Evolutionary conservation across 2,329 filamentous ascomycete species (phyloP), one percentile per base, ranked within the genome.

Genomic region (Phaeophleospora eucalypticola): DNA sequence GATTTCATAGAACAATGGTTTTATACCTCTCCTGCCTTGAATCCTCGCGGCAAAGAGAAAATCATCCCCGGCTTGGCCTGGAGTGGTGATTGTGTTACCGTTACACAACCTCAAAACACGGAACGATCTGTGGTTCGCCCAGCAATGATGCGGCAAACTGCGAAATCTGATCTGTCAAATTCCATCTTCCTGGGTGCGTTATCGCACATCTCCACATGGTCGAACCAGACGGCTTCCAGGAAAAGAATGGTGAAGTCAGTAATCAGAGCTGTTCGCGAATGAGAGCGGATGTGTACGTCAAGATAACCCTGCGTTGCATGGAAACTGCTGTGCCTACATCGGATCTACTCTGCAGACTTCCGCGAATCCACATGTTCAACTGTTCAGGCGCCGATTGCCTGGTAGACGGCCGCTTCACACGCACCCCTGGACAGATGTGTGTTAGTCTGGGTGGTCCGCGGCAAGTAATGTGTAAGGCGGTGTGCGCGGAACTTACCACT

Each of bases 401-500:
- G 21, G 36, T 65, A 65, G 7, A 64, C 57, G 3, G 59, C 60
- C 3, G 52, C 56, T 47, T 67, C 64, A 32, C 62, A 65, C 10
- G 58, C 60, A 15, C 36, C 36, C 36, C 36, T 37, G 19, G 36
- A 9, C 7, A 19, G 36, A 37, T 18, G 15, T 17, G 36, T 18
- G 16, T 37, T 37, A 37, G 36, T 35, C 24, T 29, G 7, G 24
- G 7, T 6, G 24, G 24, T 29, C 7, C 24, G 7, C 24, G 6
- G 6, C 24, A 29, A 7, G 24, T 12, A 29, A 29, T 6, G n/a
- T n/a, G n/a, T n/a, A n/a, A n/a, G n/a, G n/a, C n/a, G n/a, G n/a
- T 6, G 24, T 29, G 8, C 12, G 16, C 3, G 19, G 17, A 17
- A 17, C 36, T 37, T 45, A 57, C 62, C 62, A 66, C 41, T 63